Conservation (phyloP, 768 basidiomycete species). For the Crucibulum laeve region DNA sequence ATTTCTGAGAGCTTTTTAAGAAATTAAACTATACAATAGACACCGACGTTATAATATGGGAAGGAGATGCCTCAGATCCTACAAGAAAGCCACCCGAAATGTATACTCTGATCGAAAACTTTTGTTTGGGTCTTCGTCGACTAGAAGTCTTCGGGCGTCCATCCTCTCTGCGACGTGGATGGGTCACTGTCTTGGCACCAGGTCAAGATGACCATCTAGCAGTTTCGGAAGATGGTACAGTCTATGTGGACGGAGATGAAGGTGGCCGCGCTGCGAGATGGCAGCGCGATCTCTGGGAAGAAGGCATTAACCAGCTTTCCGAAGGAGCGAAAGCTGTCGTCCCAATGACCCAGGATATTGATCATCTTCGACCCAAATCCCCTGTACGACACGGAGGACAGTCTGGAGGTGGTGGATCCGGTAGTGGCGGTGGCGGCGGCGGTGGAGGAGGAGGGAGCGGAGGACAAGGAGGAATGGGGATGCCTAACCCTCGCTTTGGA, state of each 20-base stretch:
- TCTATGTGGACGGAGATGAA: conserved; percentile 36
- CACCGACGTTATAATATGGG: conserved; percentile 97
- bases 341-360: conserved; percentile 75
- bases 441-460: neutral
- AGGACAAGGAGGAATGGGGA: neutral
- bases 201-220: conserved; percentile 54
- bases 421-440: too few species aligned
- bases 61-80: conserved; percentile 83
- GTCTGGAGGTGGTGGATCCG: conserved; percentile 7
- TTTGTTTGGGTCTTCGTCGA: conserved; percentile 89
- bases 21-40: conserved; percentile 38
- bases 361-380: conserved; percentile 81
- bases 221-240: conserved; percentile 21
- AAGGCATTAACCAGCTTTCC: conserved; percentile 50
- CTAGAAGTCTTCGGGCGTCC: conserved; percentile 85
- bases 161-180: conserved; percentile 75
- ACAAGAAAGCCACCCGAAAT: conserved; percentile 91
- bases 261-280: conserved; percentile 44
- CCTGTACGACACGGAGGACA: conserved; percentile 46
- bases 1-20: neutral
- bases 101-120: conserved; percentile 95
- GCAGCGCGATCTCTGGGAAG: conserved; percentile 65
- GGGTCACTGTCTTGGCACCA: conserved; percentile 81
- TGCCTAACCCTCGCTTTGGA: conserved; percentile 10
- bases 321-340: conserved; percentile 58